phyloP scores from a whole-genome alignment of 768 basidiomycete genomes.

The Dioszegia aurantiaca region DNA sequence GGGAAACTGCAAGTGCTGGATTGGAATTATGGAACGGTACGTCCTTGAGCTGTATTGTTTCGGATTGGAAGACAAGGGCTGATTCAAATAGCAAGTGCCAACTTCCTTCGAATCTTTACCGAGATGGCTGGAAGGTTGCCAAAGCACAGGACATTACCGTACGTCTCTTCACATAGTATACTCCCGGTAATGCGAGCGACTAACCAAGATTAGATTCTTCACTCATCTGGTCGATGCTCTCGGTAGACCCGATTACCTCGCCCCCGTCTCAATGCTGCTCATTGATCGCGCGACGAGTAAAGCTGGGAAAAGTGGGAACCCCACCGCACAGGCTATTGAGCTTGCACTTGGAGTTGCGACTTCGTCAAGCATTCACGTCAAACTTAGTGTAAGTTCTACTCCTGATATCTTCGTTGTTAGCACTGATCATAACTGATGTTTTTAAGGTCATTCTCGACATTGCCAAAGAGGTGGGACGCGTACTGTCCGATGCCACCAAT shows the following conservation, averaged over 20 bases:
- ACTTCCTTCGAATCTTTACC: conserved; percentile 82
- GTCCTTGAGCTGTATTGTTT: conserved; percentile 52
- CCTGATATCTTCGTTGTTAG: neutral
- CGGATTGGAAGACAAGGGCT: neutral
- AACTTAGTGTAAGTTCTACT: conserved; percentile 28
- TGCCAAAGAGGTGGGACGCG: conserved; percentile 64
- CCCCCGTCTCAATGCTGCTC: conserved; percentile 78
- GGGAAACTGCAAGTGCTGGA: conserved; percentile 58
- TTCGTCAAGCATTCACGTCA: conserved; percentile 34
- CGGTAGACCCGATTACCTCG: conserved; percentile 73
- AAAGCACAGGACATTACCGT: conserved; percentile 86
- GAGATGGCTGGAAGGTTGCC: conserved; percentile 90
- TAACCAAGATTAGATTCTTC: conserved; percentile 93
- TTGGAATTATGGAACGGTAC: conserved; percentile 60
- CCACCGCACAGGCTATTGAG: conserved; percentile 62
- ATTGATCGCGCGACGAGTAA: conserved; percentile 71
- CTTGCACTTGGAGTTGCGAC: conserved; percentile 63
- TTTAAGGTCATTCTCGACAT: conserved; percentile 61
- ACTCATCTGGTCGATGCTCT: conserved; percentile 78
- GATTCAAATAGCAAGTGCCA: conserved; percentile 11
- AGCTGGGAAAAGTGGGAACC: conserved; percentile 58
- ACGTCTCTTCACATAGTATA: conserved; percentile 32
- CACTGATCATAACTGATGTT: conserved; percentile 50
- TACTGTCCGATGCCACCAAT: conserved; percentile 53
- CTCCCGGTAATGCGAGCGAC: neutral